phyloP scores from a whole-genome alignment of 257 asterid genomes.

The Ballota nigra region DNA sequence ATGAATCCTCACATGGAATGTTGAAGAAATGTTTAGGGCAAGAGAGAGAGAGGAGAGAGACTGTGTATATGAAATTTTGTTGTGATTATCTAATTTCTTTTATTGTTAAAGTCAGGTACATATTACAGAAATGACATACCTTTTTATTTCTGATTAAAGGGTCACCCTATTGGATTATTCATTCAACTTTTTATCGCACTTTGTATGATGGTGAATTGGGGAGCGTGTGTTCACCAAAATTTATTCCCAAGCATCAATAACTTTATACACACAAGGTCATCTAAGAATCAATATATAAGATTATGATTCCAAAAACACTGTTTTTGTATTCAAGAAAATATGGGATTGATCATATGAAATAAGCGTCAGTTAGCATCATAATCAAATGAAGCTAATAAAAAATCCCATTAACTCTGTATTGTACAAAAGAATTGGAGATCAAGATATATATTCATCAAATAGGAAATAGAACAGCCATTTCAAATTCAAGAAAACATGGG shows the following conservation, averaged over 20 bases:
- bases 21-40: constrained; percentile 14
- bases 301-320: not conserved
- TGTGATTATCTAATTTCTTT: constrained; percentile 15
- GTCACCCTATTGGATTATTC: not conserved
- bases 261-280: not conserved
- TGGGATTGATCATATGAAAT: not conserved
- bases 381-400: constrained; percentile 10
- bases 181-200: constrained; percentile 15
- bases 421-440: no score
- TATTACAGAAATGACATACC: constrained; percentile 6
- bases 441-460: no score
- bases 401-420: no score
- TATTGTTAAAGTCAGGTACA: constrained; percentile 9
- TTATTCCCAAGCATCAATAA: not conserved
- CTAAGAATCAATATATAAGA: not conserved
- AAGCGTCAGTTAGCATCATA: not conserved
- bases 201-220: constrained; percentile 2
- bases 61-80: constrained; percentile 30
- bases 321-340: not conserved
- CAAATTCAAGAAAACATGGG: no score
- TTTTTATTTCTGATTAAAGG: not conserved
- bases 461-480: no score
- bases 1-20: constrained; percentile 30
- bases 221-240: not conserved
- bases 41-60: constrained; percentile 23